A percentile compares a stretch with the other conserved stretches of the same genome.
These are phyloP conservation scores for Dichotomopilus funicola DNA, from an alignment of 2,329 filamentous ascomycete genomes.

Conservation along the genomic window DNA sequence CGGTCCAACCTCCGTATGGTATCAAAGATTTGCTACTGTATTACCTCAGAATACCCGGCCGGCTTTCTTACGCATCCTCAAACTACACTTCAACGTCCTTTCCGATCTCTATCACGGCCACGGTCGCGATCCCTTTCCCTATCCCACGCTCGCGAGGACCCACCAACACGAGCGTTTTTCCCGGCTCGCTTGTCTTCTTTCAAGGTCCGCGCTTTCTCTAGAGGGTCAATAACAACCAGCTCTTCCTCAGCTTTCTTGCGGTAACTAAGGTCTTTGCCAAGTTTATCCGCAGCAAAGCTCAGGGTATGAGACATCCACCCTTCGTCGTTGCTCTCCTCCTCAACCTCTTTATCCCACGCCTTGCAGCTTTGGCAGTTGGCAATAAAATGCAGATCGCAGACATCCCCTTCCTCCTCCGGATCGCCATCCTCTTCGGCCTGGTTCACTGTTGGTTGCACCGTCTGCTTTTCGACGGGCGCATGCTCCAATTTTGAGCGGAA, in stretches of 20 bases:
- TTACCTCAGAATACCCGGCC: not conserved
- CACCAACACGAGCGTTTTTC: slow-evolving; percentile 46
- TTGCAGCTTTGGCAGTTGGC: slow-evolving; percentile 89
- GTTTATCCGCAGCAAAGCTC: slow-evolving; percentile 78
- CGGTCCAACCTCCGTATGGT: not conserved
- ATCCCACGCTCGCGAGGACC: slow-evolving; percentile 53
- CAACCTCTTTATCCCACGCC: slow-evolving; percentile 66
- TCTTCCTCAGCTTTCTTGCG: slow-evolving; percentile 88
- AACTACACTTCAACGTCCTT: slow-evolving; percentile 2
- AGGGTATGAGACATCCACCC: slow-evolving; percentile 85
- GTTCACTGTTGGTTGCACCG: slow-evolving; percentile 17
- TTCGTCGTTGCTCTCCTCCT: slow-evolving; percentile 53
- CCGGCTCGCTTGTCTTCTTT: slow-evolving; percentile 57
- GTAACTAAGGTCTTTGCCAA: slow-evolving; percentile 89
- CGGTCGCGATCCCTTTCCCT: slow-evolving; percentile 52
- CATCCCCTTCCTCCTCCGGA: slow-evolving; percentile 50
- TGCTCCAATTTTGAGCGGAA: slow-evolving; percentile 73
- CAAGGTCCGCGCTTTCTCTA: slow-evolving; percentile 71
- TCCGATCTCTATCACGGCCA: slow-evolving; percentile 12
- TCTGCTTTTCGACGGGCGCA: slow-evolving; percentile 36
- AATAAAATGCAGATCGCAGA: slow-evolving; percentile 95
- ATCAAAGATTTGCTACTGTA: not conserved
- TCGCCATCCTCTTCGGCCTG: slow-evolving; percentile 26
- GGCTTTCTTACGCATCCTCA: not conserved
- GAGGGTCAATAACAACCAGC: slow-evolving; percentile 84